Evolutionary conservation across 352 stramenopile genomes (phyloP).

Genomic region (Phytophthora sp.): DNA sequence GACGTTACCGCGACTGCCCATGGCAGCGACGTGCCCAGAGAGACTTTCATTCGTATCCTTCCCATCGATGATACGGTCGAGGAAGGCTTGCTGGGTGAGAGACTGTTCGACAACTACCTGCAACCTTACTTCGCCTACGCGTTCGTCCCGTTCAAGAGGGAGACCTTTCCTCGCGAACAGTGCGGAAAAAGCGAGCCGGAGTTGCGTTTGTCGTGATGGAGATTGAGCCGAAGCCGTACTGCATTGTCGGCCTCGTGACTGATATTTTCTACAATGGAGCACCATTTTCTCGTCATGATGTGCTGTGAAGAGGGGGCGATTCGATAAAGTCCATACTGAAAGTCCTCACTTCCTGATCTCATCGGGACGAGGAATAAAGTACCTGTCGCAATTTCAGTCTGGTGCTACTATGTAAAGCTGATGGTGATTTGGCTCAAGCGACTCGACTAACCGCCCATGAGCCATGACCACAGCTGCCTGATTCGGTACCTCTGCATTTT

Average conservation of each 20-base stretch:
- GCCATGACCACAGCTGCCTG: too few relatives aligned
- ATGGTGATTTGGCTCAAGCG: too few relatives aligned
- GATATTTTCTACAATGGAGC: conserved; percentile 32
- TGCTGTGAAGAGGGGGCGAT: too few relatives aligned
- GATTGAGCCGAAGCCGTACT: conserved; percentile 25
- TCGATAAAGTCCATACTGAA: too few relatives aligned
- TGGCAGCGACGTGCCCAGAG: conserved; percentile 22
- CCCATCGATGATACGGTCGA: conserved; percentile 34
- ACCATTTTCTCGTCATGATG: conserved; percentile 20
- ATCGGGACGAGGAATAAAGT: too few relatives aligned
- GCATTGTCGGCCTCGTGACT: conserved; percentile 24
- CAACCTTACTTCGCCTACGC: too few relatives aligned
- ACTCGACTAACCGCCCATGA: too few relatives aligned
- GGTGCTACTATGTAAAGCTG: too few relatives aligned
- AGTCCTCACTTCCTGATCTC: too few relatives aligned
- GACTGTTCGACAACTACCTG: conserved; percentile 28
- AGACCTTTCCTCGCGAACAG: conserved; percentile 18
- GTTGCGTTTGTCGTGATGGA: conserved; percentile 29
- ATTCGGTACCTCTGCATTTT: too few relatives aligned
- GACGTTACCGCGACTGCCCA: conserved; percentile 18
- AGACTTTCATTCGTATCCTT: conserved; percentile 23
- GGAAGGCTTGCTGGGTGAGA: conserved; percentile 17
- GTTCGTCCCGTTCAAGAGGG: conserved; percentile 28
- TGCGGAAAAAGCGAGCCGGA: conserved; percentile 3
- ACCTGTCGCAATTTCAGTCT: too few relatives aligned